Evolutionary conservation across 1,284 basidiomycete species (phyloP), one percentile per base, ranked within the genome.

Genomic region (Sporisorium iseilematis-ciliati): DNA sequence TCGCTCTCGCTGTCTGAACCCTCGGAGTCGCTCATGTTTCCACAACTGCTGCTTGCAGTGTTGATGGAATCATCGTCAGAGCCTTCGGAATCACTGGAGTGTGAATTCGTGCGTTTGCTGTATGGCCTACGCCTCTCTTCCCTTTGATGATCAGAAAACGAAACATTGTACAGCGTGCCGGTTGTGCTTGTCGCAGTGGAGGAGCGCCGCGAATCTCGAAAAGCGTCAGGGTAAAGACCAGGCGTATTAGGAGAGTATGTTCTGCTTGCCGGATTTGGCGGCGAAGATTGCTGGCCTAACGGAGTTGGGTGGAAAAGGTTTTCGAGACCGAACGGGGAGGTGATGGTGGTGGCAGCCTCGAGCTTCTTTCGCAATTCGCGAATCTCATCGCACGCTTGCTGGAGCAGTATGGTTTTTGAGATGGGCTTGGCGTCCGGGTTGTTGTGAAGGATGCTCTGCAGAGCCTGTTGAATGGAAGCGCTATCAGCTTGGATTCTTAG

Each of bases 301-400:
- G 33, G 33, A n/a, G 10, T 42, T 42, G 41, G 41, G 6, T 14
- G n/a, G 41, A 42, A n/a, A 42, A 50, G n/a, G n/a, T 50, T 21
- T 20, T 50, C 49, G 7, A 50, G 49, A 20, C 31, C n/a, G 5
- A 50, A 35, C n/a, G 29, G 29, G 4, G 49, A 33, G n/a, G 35
- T 50, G 49, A 50, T 50, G n/a, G 31, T 14, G 23, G 49, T 50
- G n/a, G 29, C 35, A 21, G 49, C 49, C 8, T 50, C 31, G 31
- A 50, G 49, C 16, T 50, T 50, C 4, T 21, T 50, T 33, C 49
- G 49, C 29, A 50, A 14, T 35, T 50, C 49, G 2, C 49, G 18
- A 26, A 50, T 50, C 29, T 50, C 49, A n/a, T 50, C n/a, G 31
- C 49, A 50, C n/a, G 49, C 49, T 21, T 50, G 49, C n/a, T 35